phyloP scores from a whole-genome alignment of 1,284 basidiomycete genomes.

The Irpex rosettiformis region DNA sequence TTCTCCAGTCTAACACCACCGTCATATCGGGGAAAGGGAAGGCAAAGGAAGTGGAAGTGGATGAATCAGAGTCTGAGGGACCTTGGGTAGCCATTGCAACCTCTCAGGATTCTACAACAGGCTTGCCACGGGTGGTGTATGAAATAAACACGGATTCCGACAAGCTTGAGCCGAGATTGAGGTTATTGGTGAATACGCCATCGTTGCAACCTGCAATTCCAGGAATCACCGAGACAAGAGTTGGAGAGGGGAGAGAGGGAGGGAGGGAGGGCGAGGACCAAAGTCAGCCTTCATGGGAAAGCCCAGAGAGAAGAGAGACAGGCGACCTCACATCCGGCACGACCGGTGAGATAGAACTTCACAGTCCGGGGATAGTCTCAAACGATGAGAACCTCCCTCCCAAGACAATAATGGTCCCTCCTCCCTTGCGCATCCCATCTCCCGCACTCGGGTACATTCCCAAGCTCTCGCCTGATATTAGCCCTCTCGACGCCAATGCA shows the following conservation, averaged over 20 bases:
- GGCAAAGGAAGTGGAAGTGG: conserved; percentile 20
- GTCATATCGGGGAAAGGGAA: conserved; percentile 22
- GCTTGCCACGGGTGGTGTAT: conserved; percentile 40
- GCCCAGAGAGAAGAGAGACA: background rate
- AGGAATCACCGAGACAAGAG: background rate
- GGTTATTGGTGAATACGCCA: conserved; percentile 39
- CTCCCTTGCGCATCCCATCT: background rate
- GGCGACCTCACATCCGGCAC: background rate
- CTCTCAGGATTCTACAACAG: conserved; percentile 7
- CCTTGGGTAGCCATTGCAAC: conserved; percentile 10
- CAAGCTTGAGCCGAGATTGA: conserved; percentile 51
- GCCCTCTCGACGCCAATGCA: background rate
- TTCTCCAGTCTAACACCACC: conserved; percentile 24
- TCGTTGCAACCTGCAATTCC: background rate
- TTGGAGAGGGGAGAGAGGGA: background rate
- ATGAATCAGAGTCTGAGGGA: background rate
- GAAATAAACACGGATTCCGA: conserved; percentile 48
- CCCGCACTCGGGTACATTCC: background rate
- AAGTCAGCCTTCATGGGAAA: background rate
- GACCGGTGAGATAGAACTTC: background rate
- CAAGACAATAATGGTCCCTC: background rate
- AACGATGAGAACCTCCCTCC: background rate
- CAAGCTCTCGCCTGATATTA: background rate
- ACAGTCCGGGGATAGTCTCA: background rate
- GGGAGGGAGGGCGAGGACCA: background rate